A percentile compares a stretch with the other conserved stretches of the same genome.
These are phyloP conservation scores for Sapria himalayana DNA, from an alignment of 345 rosid genomes.

Conservation along the genomic window DNA sequence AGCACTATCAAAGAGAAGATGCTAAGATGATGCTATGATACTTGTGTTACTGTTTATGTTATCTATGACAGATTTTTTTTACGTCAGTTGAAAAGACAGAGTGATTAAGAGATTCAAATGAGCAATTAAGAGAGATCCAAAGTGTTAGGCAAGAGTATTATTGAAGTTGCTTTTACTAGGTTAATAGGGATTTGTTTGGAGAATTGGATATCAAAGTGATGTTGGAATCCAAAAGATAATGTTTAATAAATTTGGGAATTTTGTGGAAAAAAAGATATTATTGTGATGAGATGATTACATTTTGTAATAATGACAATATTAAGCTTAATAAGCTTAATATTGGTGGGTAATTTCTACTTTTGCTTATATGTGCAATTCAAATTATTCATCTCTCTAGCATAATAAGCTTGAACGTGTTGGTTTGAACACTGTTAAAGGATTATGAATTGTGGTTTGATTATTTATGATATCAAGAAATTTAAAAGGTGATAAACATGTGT, in stretches of 20 bases:
- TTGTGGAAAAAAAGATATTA: neutral
- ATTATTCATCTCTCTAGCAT: constrained; percentile 4
- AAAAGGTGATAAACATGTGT: neutral
- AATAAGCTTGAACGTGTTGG: neutral
- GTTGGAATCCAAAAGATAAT: neutral
- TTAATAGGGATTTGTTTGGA: neutral
- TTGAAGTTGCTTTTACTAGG: neutral
- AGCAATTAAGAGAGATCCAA: neutral
- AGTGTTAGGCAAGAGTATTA: neutral
- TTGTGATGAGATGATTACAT: neutral
- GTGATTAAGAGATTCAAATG: no score
- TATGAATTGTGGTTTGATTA: neutral
- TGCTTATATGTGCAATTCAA: constrained; percentile 3
- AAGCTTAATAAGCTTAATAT: no score
- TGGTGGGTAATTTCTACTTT: neutral
- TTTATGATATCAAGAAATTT: neutral
- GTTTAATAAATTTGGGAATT: neutral
- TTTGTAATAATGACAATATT: no score
- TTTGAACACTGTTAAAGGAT: neutral
- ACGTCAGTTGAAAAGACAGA: no score
- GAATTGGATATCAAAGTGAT: neutral
- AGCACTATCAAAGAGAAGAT: neutral
- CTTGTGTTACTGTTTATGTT: neutral
- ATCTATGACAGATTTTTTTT: neutral
- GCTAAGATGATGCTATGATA: neutral